phyloP scores from a whole-genome alignment of 176 grass and related monocot species.

The Triticum urartu region DNA sequence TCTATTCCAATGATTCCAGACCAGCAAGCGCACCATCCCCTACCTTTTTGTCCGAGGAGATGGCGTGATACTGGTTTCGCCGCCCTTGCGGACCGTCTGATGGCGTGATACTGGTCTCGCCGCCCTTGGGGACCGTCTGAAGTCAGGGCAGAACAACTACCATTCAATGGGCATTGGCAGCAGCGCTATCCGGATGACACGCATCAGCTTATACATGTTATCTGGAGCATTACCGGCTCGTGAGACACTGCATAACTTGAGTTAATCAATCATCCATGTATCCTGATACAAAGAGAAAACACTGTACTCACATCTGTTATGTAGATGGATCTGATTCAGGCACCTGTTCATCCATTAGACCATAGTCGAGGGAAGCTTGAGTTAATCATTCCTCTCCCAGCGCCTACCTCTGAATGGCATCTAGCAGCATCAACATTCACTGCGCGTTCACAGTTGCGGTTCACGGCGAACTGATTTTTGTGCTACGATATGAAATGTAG shows the following conservation, averaged over 20 bases:
- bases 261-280: neutral
- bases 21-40: constrained; percentile 54
- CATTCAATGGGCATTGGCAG: neutral
- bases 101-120: constrained; percentile 78
- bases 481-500: neutral
- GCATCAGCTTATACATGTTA: neutral
- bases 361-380: neutral
- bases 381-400: neutral
- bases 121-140: constrained; percentile 68
- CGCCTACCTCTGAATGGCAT: neutral
- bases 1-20: constrained; percentile 39
- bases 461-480: neutral
- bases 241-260: neutral
- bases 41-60: constrained; percentile 80
- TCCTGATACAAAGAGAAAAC: neutral
- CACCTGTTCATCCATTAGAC: neutral
- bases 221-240: neutral
- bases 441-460: neutral
- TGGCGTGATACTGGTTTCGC: constrained; percentile 79
- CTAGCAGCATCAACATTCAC: no score
- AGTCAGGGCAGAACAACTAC: neutral
- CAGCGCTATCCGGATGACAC: neutral
- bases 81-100: constrained; percentile 39
- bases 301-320: neutral
- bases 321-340: neutral